Evolutionary conservation across 192 early-diverging fungal genomes (phyloP), one percentile per base, ranked within the genome.

Genomic region (Rhizoclosmatium globosum): DNA sequence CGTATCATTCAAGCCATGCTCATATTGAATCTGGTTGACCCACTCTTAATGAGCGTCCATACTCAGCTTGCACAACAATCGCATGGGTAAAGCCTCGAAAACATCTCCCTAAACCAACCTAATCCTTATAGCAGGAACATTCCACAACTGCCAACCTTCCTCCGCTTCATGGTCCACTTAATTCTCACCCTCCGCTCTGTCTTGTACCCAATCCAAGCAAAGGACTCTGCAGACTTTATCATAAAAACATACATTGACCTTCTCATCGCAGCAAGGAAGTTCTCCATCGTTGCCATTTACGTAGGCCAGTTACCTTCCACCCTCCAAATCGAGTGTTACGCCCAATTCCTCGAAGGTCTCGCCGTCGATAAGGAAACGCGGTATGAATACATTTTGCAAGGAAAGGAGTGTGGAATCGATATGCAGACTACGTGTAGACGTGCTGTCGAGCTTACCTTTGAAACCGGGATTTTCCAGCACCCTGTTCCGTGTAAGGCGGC

Each of bases 161-260:
- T 95, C 53, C 92, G 94, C 17, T 88, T 96, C 68, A 79, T 93
- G 53, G 87, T 90, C 0, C 93, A 95, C 68, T 82, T 90, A 6
- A 85, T 92, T 3, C 81, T 94, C n/a, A 80, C 89, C 19, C 68
- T 94, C n/a, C 90, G 88, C 4, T 82, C 84, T 17, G 84, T 89
- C n/a, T 86, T 86, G 3, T 82, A 87, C 41, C 72, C 72, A 38
- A 45, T 73, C 15, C 19, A 31, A 21, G 47, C 77, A 77, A 2
- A 81, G 79, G 57, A 77, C 3, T 50, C 38, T 4, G 86, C 89
- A 17, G 85, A 90, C 73, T 79, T 47, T 23, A 83, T 91, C 38
- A 82, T 94, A 47, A 80, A 84, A 43, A 68, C 69, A 21, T 94
- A 92, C 70, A 84, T 91, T 53, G 86, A 82, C 11, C 47, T 71